Base-by-base conservation (phyloP, 257 asterid species). In the Misopates orontium region DNA sequence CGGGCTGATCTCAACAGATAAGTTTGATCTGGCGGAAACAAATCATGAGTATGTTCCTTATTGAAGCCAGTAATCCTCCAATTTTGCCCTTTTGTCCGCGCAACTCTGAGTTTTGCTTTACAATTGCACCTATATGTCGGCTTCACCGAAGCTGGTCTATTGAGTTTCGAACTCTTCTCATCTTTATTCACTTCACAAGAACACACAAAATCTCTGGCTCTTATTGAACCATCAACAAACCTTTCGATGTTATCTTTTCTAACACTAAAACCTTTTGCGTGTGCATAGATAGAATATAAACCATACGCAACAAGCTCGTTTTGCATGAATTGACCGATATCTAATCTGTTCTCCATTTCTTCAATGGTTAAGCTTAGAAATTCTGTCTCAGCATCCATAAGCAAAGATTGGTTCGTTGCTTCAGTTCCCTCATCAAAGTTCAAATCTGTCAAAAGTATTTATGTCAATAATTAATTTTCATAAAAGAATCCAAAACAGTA, bases 141-240 rank as follows among this genome's bases (percentile, higher is more conserved):
- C 16, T 28, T 56, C 4, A 28, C 36, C 10, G 1, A 55, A 55
- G 60, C 2, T 0, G 40, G 2, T 13, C 17, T 55, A n/a, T 1
- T n/a, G n/a, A n/a, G n/a, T n/a, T n/a, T 13, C 5, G 40, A n/a
- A n/a, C n/a, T n/a, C n/a, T n/a, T n/a, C n/a, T n/a, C n/a, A n/a
- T n/a, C n/a, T n/a, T n/a, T n/a, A 22, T 0, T 13, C 12, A 41
- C 44, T 56, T 56, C 45, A 56, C 62, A 16, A 56, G 21, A 17
- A 56, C 62, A 56, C 16, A 56, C 44, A 28, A 16, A 56, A 56
- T 56, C 62, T 31, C 14, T 56, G 16, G 62, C 62, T 15, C 62
- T 19, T 56, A 56, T 56, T 28, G 62, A 56, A 17, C 45, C 62
- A 28, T 56, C 45, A 1, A 11, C 14, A 28, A 56, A 56, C 22